These are phyloP conservation scores for Xerocomus brunneocitrinus DNA, from an alignment of 768 basidiomycete species.

Conservation along the genomic window DNA sequence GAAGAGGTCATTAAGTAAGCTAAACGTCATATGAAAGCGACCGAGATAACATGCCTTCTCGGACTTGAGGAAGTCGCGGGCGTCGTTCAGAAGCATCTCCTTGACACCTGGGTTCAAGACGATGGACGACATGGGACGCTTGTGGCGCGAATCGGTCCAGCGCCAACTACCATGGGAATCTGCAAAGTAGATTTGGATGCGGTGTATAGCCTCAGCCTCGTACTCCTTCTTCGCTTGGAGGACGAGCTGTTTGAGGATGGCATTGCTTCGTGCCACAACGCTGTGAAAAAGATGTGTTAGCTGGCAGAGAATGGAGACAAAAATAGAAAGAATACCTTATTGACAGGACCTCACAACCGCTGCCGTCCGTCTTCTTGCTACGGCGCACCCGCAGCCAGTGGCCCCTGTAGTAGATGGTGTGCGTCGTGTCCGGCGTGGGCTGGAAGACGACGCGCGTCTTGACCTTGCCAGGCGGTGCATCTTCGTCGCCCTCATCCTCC, in stretches of 20 bases:
- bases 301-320: slow-evolving; percentile 4
- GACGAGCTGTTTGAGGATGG: slow-evolving; percentile 83
- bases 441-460: slow-evolving; percentile 85
- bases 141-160: slow-evolving; percentile 83
- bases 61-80: slow-evolving; percentile 77
- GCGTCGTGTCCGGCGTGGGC: slow-evolving; percentile 82
- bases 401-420: slow-evolving; percentile 81
- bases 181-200: slow-evolving; percentile 87
- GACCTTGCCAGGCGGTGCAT: slow-evolving; percentile 50
- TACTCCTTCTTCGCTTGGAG: slow-evolving; percentile 88
- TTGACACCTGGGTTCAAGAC: slow-evolving; percentile 86
- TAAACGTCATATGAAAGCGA: not conserved
- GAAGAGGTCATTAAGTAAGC: not conserved
- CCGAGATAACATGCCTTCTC: slow-evolving; percentile 55
- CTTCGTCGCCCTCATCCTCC: slow-evolving; percentile 43
- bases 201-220: slow-evolving; percentile 80
- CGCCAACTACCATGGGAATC: slow-evolving; percentile 87
- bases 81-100: slow-evolving; percentile 81
- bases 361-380: slow-evolving; percentile 63
- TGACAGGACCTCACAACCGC: slow-evolving; percentile 67
- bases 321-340: slow-evolving; percentile 50
- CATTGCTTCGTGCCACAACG: slow-evolving; percentile 79
- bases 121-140: slow-evolving; percentile 83
- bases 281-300: slow-evolving; percentile 34
- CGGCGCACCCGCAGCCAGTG: slow-evolving; percentile 80